Evolutionary conservation across 2,329 filamentous ascomycete species (phyloP).

Genomic region (Cytospora mali): DNA sequence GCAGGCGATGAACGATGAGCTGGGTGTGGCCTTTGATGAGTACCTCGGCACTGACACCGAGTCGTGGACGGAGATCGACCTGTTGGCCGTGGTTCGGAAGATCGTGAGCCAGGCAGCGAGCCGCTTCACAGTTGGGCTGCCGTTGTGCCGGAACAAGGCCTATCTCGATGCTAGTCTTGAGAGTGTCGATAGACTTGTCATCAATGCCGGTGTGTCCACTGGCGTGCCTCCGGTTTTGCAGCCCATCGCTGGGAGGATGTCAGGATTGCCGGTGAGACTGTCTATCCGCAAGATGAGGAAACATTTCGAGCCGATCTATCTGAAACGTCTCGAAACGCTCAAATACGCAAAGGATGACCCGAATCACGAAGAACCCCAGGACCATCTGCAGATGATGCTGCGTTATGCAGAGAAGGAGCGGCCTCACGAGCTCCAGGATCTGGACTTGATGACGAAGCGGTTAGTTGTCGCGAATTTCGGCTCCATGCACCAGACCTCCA

Average conservation of each 20-base stretch:
- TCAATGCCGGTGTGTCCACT: constrained; percentile 39
- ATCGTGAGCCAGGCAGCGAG: constrained; percentile 38
- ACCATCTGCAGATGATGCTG: constrained; percentile 47
- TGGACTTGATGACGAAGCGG: constrained; percentile 37
- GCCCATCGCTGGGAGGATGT: constrained; percentile 37
- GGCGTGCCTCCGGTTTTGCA: constrained; percentile 39
- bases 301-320: constrained; percentile 33
- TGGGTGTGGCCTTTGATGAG: constrained; percentile 39
- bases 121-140: constrained; percentile 39
- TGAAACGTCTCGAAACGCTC: constrained; percentile 33
- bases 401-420: constrained; percentile 43
- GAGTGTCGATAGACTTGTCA: constrained; percentile 38
- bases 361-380: constrained; percentile 36
- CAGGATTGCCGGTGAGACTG: constrained; percentile 31
- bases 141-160: constrained; percentile 40
- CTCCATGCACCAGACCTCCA: constrained; percentile 44
- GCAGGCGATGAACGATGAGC: constrained; percentile 40
- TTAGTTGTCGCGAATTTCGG: constrained; percentile 41
- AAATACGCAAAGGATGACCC: constrained; percentile 31
- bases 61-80: constrained; percentile 40
- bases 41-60: constrained; percentile 39
- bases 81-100: constrained; percentile 33
- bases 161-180: constrained; percentile 38
- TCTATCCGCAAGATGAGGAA: constrained; percentile 35
- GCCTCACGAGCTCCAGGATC: constrained; percentile 38